Percentiles rank a stretch among this genome's conserved stretches.
Evolutionary conservation across 1,139 yeast genomes (phyloP).

Genomic region (Magnusiomyces ingens): DNA sequence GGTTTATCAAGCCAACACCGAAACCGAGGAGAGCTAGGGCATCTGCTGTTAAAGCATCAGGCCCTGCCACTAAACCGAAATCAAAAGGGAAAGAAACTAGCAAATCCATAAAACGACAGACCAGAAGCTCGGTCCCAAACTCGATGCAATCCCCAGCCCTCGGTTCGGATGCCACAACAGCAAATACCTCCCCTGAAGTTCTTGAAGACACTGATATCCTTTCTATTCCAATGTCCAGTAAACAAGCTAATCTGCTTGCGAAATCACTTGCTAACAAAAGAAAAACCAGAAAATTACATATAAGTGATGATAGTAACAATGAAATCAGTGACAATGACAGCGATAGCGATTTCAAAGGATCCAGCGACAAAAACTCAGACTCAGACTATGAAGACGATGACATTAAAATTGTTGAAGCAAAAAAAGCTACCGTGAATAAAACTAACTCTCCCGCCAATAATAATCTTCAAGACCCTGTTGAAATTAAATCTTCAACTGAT

Average conservation of each 20-base stretch:
- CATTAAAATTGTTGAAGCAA: not conserved
- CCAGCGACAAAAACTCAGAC: not conserved
- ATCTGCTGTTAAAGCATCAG: too few relatives aligned
- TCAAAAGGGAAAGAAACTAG: not conserved
- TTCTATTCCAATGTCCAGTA: conserved; percentile 5
- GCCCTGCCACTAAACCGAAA: not conserved
- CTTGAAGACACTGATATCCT: not conserved
- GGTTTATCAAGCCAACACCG: not conserved
- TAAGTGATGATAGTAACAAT: not conserved
- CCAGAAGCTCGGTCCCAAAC: not conserved
- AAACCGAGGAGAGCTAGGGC: not conserved
- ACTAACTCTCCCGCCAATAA: too few relatives aligned
- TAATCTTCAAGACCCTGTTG: too few relatives aligned
- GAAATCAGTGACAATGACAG: too few relatives aligned
- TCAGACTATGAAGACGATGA: not conserved
- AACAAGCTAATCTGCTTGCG: not conserved
- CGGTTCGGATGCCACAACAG: not conserved
- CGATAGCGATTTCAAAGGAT: too few relatives aligned
- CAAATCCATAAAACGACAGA: not conserved
- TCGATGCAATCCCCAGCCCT: too few relatives aligned
- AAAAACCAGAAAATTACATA: not conserved
- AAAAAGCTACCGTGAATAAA: not conserved
- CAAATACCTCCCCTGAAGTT: not conserved
- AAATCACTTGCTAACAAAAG: not conserved
- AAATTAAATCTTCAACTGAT: not conserved